A percentile compares a stretch with the other conserved stretches of the same genome.
Conservation (phyloP, 768 basidiomycete species). For the Panaeolus cyanescens region DNA sequence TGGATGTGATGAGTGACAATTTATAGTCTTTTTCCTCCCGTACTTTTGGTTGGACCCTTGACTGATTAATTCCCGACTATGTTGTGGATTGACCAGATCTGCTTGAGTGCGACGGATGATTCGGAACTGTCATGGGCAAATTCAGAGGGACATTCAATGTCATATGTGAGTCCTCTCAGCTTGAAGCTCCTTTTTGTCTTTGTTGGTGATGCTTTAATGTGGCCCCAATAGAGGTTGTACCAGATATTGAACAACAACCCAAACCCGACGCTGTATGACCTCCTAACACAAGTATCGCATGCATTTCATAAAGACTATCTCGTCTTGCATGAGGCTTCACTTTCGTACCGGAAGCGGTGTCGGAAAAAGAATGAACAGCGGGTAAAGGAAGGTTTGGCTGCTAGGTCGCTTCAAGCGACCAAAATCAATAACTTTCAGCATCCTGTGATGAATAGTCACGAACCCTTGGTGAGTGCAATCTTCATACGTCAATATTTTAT, state of each 20-base stretch:
- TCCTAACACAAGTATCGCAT: conserved; percentile 33
- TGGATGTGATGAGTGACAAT: conserved; percentile 7
- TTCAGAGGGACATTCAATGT: conserved; percentile 35
- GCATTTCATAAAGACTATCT: conserved; percentile 32
- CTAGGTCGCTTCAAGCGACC: not conserved
- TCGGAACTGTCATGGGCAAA: conserved; percentile 37
- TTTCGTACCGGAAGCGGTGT: conserved; percentile 22
- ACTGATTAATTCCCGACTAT: too few species aligned
- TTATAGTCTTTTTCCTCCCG: too few species aligned
- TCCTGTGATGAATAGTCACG: conserved; percentile 11
- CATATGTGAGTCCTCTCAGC: conserved; percentile 24
- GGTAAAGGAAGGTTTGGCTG: conserved; percentile 8
- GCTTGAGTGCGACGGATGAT: conserved; percentile 37
- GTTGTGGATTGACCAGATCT: conserved; percentile 23
- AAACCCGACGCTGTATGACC: conserved; percentile 23
- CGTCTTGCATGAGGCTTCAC: conserved; percentile 23
- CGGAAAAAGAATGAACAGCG: conserved; percentile 14
- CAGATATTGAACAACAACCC: conserved; percentile 16
- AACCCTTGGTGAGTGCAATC: not conserved
- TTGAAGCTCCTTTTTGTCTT: conserved; percentile 13
- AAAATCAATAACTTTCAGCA: conserved; percentile 21
- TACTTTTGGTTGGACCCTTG: too few species aligned
- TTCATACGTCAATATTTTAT: too few species aligned
- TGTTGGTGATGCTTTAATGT: not conserved
- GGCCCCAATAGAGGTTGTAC: conserved; percentile 8